phyloP scores from a whole-genome alignment of 345 rosid species.

The Bruguiera sexangula region DNA sequence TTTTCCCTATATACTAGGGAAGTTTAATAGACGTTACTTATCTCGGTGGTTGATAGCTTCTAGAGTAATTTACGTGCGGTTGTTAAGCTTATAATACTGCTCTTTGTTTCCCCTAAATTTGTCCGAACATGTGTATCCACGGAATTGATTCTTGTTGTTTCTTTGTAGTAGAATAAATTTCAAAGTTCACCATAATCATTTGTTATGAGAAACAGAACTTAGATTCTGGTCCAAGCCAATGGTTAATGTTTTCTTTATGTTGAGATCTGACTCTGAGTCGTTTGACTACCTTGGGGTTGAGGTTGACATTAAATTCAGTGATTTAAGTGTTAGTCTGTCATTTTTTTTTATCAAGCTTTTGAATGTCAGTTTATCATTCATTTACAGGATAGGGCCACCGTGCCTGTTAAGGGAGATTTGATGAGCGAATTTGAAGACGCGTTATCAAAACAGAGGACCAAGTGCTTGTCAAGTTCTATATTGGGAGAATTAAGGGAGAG shows the following conservation, averaged over 20 bases:
- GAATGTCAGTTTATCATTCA: slow-evolving; percentile 14
- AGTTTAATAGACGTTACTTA: too few relatives aligned
- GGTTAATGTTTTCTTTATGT: background rate
- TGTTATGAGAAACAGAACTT: background rate
- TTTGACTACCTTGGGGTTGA: slow-evolving; percentile 3
- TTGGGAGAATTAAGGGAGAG: slow-evolving; percentile 50
- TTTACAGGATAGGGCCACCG: slow-evolving; percentile 39
- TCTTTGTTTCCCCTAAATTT: too few relatives aligned
- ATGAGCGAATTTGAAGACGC: slow-evolving; percentile 81
- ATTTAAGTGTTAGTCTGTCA: background rate
- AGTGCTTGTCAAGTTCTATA: slow-evolving; percentile 50
- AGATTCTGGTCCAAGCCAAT: background rate
- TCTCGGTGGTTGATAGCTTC: too few relatives aligned
- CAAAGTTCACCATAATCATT: background rate
- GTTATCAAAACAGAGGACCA: slow-evolving; percentile 56
- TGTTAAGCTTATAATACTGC: too few relatives aligned
- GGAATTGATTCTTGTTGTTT: too few relatives aligned
- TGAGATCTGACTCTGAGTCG: background rate
- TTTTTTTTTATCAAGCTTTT: slow-evolving; percentile 3
- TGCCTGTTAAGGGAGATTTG: slow-evolving; percentile 51
- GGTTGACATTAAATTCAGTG: background rate
- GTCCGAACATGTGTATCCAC: too few relatives aligned
- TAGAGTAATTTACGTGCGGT: too few relatives aligned
- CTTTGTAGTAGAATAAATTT: background rate
- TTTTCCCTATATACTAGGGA: too few relatives aligned